phyloP scores from a whole-genome alignment of 148 eudicot genomes.

The Amaranthus hypochondriacus region DNA sequence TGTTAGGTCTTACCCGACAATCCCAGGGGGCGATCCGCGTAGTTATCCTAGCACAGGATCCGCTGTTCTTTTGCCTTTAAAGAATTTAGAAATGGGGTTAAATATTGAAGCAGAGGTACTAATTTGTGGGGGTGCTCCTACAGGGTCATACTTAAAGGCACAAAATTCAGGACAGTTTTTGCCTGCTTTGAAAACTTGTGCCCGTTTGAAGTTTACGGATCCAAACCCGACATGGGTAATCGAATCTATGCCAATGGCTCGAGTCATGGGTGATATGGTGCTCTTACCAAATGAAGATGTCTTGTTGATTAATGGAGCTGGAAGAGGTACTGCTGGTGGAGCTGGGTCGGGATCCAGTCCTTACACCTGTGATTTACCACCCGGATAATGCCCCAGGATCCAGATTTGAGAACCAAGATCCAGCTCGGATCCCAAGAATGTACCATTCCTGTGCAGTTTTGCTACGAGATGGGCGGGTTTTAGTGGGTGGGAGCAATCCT shows the following conservation, averaged over 20 bases:
- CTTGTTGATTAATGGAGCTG: constrained; percentile 60
- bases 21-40: constrained; percentile 64
- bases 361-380: constrained; percentile 46
- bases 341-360: constrained; percentile 41
- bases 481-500: constrained; percentile 81
- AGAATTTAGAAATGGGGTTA: constrained; percentile 8
- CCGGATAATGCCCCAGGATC: constrained; percentile 30
- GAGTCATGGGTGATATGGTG: constrained; percentile 71
- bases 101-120: constrained; percentile 35
- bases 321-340: constrained; percentile 76
- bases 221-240: constrained; percentile 49
- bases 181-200: constrained; percentile 42
- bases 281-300: constrained; percentile 47
- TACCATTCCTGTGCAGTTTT: constrained; percentile 67
- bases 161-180: constrained; percentile 12
- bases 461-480: constrained; percentile 63
- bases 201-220: constrained; percentile 43
- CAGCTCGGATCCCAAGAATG: constrained; percentile 48
- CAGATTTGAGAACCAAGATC: constrained; percentile 46
- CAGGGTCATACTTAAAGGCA: constrained; percentile 36
- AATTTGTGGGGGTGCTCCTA: constrained; percentile 64
- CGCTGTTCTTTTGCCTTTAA: constrained; percentile 55
- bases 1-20: constrained; percentile 47
- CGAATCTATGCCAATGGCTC: constrained; percentile 63
- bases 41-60: constrained; percentile 73